A percentile compares a stretch with the other conserved stretches of the same genome.
phyloP scores from a whole-genome alignment of 192 early-diverging fungal species.

The Coemansia sp. region DNA sequence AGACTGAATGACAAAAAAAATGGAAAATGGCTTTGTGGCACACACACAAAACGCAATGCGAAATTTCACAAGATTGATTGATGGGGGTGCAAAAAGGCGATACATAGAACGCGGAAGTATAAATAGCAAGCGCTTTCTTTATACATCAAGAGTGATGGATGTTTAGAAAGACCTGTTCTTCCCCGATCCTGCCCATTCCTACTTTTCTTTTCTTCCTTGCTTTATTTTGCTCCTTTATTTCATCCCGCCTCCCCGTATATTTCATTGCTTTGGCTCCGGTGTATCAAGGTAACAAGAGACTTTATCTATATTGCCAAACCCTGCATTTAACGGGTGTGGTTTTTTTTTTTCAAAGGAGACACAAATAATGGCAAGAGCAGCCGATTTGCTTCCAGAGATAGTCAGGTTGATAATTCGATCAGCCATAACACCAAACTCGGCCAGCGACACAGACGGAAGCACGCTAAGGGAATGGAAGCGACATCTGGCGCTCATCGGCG shows the following conservation, averaged over 20 bases:
- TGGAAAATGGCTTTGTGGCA: background rate
- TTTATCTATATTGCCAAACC: no score
- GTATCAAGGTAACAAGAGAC: no score
- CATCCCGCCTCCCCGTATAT: background rate
- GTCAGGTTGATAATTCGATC: background rate
- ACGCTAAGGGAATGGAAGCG: constrained; percentile 13
- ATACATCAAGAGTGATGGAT: background rate
- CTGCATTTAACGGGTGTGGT: background rate
- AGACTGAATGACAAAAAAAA: constrained; percentile 1
- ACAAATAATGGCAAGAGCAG: background rate
- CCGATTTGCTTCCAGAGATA: constrained; percentile 7
- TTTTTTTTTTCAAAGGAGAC: background rate
- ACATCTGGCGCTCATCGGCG: constrained; percentile 12
- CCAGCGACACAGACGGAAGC: background rate
- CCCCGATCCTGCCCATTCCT: background rate
- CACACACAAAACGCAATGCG: background rate
- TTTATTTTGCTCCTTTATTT: no score
- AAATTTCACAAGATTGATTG: background rate
- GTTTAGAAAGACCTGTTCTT: background rate
- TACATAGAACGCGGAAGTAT: background rate
- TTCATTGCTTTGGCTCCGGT: background rate
- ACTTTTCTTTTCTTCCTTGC: background rate
- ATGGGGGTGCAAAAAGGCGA: no score
- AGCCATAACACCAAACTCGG: background rate
- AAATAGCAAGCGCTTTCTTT: background rate